A percentile compares a stretch with the other conserved stretches of the same genome.
These are phyloP conservation scores for Teratosphaeria epicoccoides DNA, from an alignment of 2,329 filamentous ascomycete genomes.

Conservation along the genomic window DNA sequence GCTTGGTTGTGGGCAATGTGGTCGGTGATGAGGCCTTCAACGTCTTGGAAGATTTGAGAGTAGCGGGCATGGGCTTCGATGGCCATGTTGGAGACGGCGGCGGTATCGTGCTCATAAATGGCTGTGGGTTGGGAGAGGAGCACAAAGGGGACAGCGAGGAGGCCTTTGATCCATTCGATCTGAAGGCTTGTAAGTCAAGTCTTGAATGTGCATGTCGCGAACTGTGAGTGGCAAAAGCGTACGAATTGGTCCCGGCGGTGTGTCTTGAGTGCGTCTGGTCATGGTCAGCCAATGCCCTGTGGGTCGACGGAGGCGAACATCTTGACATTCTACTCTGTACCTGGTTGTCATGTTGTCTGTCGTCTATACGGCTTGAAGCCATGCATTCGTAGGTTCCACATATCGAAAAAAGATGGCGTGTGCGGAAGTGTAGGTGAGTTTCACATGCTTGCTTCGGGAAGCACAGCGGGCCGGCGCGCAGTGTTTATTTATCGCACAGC, in stretches of 20 bases:
- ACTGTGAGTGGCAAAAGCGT: conserved; percentile 30
- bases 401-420: background rate
- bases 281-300: background rate
- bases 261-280: conserved; percentile 59
- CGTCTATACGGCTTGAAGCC: background rate
- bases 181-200: conserved; percentile 33
- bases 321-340: conserved; percentile 29
- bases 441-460: conserved; percentile 1
- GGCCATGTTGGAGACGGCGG: conserved; percentile 54
- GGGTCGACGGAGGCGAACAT: background rate
- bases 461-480: background rate
- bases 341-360: conserved; percentile 26
- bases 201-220: conserved; percentile 35
- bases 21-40: conserved; percentile 83
- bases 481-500: too few relatives aligned
- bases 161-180: conserved; percentile 67
- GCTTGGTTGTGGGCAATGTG: conserved; percentile 61
- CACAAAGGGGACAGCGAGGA: conserved; percentile 91
- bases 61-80: conserved; percentile 77
- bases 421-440: background rate
- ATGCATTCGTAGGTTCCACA: background rate
- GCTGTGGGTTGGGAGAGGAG: conserved; percentile 91
- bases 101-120: conserved; percentile 60
- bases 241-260: conserved; percentile 87
- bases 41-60: conserved; percentile 87